Evolutionary conservation across 352 stramenopile genomes (phyloP), one percentile per base, ranked within the genome.

Genomic region (Pythium guiyangense): DNA sequence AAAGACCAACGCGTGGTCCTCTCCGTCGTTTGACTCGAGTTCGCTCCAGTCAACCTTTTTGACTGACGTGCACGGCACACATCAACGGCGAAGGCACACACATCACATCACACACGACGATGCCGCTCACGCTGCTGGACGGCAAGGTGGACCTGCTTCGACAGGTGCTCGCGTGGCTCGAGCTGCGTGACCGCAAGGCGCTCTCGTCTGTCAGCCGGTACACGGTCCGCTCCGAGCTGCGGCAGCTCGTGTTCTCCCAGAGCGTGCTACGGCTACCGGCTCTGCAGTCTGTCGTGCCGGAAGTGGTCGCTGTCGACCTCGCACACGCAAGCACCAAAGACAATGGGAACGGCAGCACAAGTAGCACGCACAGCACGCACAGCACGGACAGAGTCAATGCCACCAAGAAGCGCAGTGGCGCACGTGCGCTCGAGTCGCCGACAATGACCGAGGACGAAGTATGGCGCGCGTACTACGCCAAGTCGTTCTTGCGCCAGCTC

Each of bases 61-160:
- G 22, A 22, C 22, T 22, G 22, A 22, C 22, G 22, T 22, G 22
- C 22, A 22, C 22, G 22, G 22, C 22, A 22, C 22, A 22, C 22
- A 22, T 22, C 22, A 22, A 22, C 22, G 22, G 22, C 22, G 22
- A 22, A 22, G 22, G 22, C 22, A 22, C 22, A 22, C 22, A 22
- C 22, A 22, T 22, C 22, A 22, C 22, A 22, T 22, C 22, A 22
- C 22, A 22, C 22, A 22, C 22, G 22, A 37, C 17, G 39, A 50
- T 57, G 62, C 48, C 56, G 26, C 50, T 67, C 44, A 54, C 74
- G 22, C 55, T 78, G 49, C 56, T 79, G 57, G 73, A 76, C 47
- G 70, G 70, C 51, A 75, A 81, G 54, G 65, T 56, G 48, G 73
- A 79, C 34, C 54, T 82, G 49, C 59, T 82, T 37, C 67, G 62